Base-by-base conservation (phyloP, 2,329 filamentous ascomycete species). In the Ceratocystis colombiana region DNA sequence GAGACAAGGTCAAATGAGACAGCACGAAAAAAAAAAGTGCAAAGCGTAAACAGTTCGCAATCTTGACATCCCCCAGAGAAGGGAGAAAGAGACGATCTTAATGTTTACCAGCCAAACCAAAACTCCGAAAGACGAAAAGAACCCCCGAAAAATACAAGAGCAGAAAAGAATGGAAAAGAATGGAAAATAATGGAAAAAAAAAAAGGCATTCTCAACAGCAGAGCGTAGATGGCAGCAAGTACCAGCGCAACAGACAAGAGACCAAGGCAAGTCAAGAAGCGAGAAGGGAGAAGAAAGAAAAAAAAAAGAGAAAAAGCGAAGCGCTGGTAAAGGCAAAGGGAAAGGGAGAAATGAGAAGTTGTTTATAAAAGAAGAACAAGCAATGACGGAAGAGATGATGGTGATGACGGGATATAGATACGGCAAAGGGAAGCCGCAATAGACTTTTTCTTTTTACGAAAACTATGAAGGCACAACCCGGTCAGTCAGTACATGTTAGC, bases 21-120 rank as follows among this genome's bases (percentile, higher is more conserved):
- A 10, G 10, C 37, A 41, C 37, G 37, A 41, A 41, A 41, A 41
- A 37, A 37, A 1, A 7, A 33, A 33, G 10, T 41, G 37, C 37
- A 46, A 59, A 61, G 20, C 10, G 33, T 59, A 61, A 57, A 55
- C 57, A 44, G 64, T 63, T 28, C 44, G 44, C 57, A 37, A 45
- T 59, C 57, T 48, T 59, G 50, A 41, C 62, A 61, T 55, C 53
- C 44, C 57, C 44, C n/a, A 61, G 45, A 15, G 48, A 59, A 61
- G 45, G 20, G 48, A 37, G 55, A 22, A 22, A 37, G 7, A 30
- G 63, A 33, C 15, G 62, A 65, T 64, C 57, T 46, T 22, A 61
- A 50, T 55, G 62, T 66, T 65, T 66, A 65, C 48, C 64, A 45
- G 61, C 57, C 61, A 61, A 50, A 67, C 61, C 55, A 62, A 41